These are phyloP conservation scores for Nidularia pulvinata DNA, from an alignment of 768 basidiomycete species.

Conservation along the genomic window DNA sequence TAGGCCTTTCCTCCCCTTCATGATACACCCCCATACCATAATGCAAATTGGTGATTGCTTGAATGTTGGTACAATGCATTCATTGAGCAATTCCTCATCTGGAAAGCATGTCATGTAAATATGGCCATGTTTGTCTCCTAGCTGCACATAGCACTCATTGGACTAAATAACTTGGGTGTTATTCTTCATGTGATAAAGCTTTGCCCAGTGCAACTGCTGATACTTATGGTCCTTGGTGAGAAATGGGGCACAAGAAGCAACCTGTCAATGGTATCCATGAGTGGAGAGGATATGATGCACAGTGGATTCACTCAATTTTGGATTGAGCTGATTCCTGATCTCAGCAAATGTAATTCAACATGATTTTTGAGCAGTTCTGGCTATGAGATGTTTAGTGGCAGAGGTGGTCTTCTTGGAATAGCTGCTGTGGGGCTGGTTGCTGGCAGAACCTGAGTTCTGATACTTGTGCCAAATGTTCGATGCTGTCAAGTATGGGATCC, in stretches of 20 bases:
- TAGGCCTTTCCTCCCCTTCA: too few species aligned
- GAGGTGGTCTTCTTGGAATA: slow-evolving; percentile 10
- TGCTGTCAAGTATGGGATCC: too few species aligned
- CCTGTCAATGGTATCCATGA: slow-evolving; percentile 14
- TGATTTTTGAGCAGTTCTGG: slow-evolving; percentile 14
- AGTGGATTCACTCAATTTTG: slow-evolving; percentile 6
- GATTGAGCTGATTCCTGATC: slow-evolving; percentile 10
- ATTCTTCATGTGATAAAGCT: slow-evolving; percentile 1
- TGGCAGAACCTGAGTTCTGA: slow-evolving; percentile 8
- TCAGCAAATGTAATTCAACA: too few species aligned
- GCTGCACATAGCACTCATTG: slow-evolving; percentile 17
- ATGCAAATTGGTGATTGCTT: slow-evolving; percentile 20
- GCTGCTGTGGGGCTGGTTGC: slow-evolving; percentile 1
- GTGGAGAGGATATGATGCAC: slow-evolving; percentile 9
- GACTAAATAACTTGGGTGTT: slow-evolving; percentile 15
- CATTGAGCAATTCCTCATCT: slow-evolving; percentile 7
- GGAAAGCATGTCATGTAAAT: slow-evolving; percentile 10
- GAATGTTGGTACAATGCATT: slow-evolving; percentile 18
- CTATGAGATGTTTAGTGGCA: slow-evolving; percentile 11
- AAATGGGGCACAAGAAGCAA: slow-evolving; percentile 20
- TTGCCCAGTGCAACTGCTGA: slow-evolving; percentile 10
- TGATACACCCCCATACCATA: too few species aligned
- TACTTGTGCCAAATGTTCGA: too few species aligned
- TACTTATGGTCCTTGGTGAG: slow-evolving; percentile 9
- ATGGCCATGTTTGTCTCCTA: slow-evolving; percentile 1